Conservation (phyloP, 2,329 filamentous ascomycete species). For the Leptosphaerulina australis region DNA sequence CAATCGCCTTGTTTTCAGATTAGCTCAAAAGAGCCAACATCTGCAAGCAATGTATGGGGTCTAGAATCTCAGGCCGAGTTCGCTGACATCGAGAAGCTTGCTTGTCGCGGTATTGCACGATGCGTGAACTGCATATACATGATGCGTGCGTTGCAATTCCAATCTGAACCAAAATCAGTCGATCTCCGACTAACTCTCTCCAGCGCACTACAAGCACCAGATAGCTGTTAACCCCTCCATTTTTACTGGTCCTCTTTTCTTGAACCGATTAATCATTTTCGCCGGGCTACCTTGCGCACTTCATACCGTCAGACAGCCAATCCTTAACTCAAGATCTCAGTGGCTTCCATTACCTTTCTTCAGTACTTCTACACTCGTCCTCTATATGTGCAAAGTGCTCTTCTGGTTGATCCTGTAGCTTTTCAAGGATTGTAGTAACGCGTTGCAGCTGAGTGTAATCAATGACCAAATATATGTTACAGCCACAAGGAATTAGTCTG, state of each 20-base stretch:
- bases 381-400: conserved; percentile 5
- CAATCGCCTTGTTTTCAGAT: not conserved
- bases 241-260: not conserved
- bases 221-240: not conserved
- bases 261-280: no score
- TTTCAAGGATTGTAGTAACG: not conserved
- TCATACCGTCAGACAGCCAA: not conserved
- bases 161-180: not conserved
- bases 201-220: not conserved
- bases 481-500: no score
- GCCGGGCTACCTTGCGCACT: not conserved
- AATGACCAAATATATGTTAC: not conserved
- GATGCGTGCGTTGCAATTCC: not conserved
- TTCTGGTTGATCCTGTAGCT: not conserved
- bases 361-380: conserved; percentile 14
- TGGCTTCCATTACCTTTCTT: conserved; percentile 3
- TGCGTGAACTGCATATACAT: not conserved
- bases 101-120: not conserved
- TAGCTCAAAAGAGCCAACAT: not conserved
- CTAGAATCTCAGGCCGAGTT: not conserved
- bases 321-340: conserved; percentile 1
- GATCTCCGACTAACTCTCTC: not conserved
- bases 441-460: not conserved
- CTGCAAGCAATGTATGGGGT: not conserved
- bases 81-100: not conserved